Percentiles rank a stretch among this genome's conserved stretches.
Evolutionary conservation across 1,139 yeast genomes (phyloP).

Genomic region (Yamadazyma epiphylla): DNA sequence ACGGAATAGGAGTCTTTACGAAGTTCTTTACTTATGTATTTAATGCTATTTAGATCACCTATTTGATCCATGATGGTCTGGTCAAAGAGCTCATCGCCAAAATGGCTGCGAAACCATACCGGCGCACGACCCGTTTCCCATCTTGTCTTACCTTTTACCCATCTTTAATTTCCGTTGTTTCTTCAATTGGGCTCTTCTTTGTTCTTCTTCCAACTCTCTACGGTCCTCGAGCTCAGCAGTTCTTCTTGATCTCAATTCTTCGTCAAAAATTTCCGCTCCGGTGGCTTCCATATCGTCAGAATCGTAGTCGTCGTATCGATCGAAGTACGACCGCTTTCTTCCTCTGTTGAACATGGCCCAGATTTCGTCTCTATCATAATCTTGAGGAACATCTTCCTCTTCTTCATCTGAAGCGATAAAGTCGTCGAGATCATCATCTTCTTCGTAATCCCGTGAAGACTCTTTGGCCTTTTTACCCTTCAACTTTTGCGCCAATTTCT

Average conservation of each 20-base stretch:
- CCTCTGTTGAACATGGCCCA: conserved; percentile 83
- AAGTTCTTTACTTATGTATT: conserved; percentile 30
- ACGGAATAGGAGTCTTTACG: conserved; percentile 54
- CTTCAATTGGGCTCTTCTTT: conserved; percentile 35
- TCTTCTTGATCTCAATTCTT: conserved; percentile 64
- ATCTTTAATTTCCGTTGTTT: conserved; percentile 16
- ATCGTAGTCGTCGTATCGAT: conserved; percentile 49
- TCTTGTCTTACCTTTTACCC: neutral
- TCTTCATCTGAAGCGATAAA: conserved; percentile 61
- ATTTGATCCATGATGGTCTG: conserved; percentile 1
- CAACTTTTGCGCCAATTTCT: conserved; percentile 23
- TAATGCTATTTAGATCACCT: conserved; percentile 13
- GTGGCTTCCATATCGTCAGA: conserved; percentile 92
- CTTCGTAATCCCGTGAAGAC: conserved; percentile 10
- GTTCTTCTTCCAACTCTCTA: conserved; percentile 57
- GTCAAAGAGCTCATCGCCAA: neutral
- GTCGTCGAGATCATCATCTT: conserved; percentile 42
- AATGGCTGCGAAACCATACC: neutral
- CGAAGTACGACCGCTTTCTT: conserved; percentile 41
- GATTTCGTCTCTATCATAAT: conserved; percentile 78
- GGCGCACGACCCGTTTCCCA: too few relatives aligned
- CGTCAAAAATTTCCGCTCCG: conserved; percentile 80
- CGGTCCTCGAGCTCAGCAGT: conserved; percentile 64
- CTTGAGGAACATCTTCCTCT: conserved; percentile 25
- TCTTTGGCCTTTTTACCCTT: conserved; percentile 12